Percentiles rank a stretch among this genome's conserved stretches.
Conservation (phyloP, 1,284 basidiomycete genomes). For the Moesziomyces globuligerus region DNA sequence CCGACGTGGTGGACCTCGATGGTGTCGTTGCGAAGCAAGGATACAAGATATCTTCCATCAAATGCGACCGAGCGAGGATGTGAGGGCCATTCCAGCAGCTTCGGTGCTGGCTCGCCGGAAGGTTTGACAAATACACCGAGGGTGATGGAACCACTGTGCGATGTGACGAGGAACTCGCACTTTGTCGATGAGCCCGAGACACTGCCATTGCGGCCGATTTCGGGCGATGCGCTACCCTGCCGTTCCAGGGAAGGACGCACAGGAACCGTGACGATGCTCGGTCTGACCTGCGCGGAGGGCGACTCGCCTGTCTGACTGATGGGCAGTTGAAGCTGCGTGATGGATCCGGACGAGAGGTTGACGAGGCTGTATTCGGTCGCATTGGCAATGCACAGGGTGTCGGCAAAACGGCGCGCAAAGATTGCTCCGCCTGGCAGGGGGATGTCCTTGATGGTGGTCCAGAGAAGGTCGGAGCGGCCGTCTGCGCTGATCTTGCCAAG, state of each 20-base stretch:
- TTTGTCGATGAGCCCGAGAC: slow-evolving; percentile 1
- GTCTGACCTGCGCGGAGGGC: slow-evolving; percentile 57
- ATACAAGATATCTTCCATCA: slow-evolving; percentile 48
- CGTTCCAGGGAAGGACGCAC: not conserved
- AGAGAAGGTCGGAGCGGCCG: slow-evolving; percentile 46
- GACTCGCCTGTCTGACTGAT: slow-evolving; percentile 61
- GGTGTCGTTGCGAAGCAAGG: slow-evolving; percentile 62
- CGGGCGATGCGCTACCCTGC: slow-evolving; percentile 21
- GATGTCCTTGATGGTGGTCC: slow-evolving; percentile 52
- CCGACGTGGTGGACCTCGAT: slow-evolving; percentile 55
- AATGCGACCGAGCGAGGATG: slow-evolving; percentile 61
- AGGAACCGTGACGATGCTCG: slow-evolving; percentile 58
- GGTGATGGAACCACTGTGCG: slow-evolving; percentile 57
- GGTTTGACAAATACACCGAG: slow-evolving; percentile 62
- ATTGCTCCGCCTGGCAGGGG: slow-evolving; percentile 60
- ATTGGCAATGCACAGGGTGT: slow-evolving; percentile 62
- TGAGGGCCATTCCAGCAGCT: slow-evolving; percentile 64
- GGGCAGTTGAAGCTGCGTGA: slow-evolving; percentile 60
- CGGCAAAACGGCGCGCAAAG: slow-evolving; percentile 56
- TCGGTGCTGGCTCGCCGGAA: slow-evolving; percentile 61
- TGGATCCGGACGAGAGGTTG: slow-evolving; percentile 44
- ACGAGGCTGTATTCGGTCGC: slow-evolving; percentile 60
- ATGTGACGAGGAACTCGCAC: slow-evolving; percentile 64
- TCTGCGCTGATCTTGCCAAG: slow-evolving; percentile 53
- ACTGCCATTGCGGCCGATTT: slow-evolving; percentile 1